Conservation (phyloP, 495 filamentous ascomycete genomes). For the Penicillium canescens region DNA sequence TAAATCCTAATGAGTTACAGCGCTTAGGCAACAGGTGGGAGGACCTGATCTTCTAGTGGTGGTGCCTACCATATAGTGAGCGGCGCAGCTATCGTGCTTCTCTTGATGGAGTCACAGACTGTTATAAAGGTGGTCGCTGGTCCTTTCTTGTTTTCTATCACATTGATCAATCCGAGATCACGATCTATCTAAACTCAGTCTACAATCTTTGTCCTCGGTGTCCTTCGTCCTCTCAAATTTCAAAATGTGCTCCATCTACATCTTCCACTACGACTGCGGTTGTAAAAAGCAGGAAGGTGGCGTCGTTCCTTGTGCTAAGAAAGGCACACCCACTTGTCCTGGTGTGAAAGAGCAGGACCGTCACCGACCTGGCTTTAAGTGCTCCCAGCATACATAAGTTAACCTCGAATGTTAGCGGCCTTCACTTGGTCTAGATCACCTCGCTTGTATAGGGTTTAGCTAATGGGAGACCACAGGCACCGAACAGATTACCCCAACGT, state of each 20-base stretch:
- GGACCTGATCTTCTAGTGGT: neutral
- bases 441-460: neutral
- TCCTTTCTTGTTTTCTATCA: constrained; percentile 13
- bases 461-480: constrained; percentile 1
- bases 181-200: neutral
- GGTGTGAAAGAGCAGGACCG: constrained; percentile 40
- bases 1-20: constrained; percentile 3
- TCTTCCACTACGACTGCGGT: constrained; percentile 44
- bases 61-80: constrained; percentile 3
- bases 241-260: constrained; percentile 32
- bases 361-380: constrained; percentile 36
- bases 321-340: constrained; percentile 32
- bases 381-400: constrained; percentile 25
- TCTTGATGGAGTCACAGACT: neutral
- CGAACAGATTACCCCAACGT: neutral
- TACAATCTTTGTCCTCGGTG: neutral
- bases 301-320: constrained; percentile 39
- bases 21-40: constrained; percentile 4
- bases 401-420: too few relatives aligned
- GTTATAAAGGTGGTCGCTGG: constrained; percentile 21
- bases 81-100: constrained; percentile 15
- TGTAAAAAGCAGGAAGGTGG: constrained; percentile 38
- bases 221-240: neutral
- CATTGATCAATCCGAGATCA: neutral
- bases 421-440: too few relatives aligned